Conservation (phyloP, 768 basidiomycete genomes). For the Lyophyllum shimeji region DNA sequence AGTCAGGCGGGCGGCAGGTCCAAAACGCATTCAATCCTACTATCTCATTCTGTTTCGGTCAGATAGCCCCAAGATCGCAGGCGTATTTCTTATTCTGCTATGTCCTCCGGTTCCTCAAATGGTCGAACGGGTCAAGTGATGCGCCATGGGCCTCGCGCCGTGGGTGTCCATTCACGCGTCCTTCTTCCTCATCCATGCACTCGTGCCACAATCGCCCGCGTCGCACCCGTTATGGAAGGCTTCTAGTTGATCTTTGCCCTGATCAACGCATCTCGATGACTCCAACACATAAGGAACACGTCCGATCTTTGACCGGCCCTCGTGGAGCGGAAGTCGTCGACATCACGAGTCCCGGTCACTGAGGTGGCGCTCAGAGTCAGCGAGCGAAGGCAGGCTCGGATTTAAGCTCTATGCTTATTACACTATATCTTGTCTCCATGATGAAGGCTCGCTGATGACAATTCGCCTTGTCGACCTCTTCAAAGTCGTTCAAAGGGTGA, state of each 20-base stretch:
- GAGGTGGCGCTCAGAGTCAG: background rate
- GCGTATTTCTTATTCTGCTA: background rate
- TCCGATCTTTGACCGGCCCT: background rate
- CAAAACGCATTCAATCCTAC: too few species aligned
- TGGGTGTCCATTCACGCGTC: background rate
- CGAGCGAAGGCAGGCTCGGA: background rate
- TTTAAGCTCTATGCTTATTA: background rate
- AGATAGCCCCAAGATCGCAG: background rate
- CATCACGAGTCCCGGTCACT: background rate
- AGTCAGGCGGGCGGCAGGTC: too few species aligned
- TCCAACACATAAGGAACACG: background rate
- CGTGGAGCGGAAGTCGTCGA: background rate
- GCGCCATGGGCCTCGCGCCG: background rate
- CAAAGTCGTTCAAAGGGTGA: background rate
- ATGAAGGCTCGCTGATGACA: background rate
- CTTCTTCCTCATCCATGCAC: background rate
- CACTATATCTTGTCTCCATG: background rate
- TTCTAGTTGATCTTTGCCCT: background rate
- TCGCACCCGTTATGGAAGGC: background rate
- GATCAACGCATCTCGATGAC: background rate
- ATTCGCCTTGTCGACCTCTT: background rate
- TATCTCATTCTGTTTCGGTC: background rate
- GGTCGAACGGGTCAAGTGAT: background rate
- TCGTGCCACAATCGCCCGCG: background rate
- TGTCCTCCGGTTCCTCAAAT: background rate